Base-by-base conservation (phyloP, 352 stramenopile species). In the Pythium vanterpoolii region DNA sequence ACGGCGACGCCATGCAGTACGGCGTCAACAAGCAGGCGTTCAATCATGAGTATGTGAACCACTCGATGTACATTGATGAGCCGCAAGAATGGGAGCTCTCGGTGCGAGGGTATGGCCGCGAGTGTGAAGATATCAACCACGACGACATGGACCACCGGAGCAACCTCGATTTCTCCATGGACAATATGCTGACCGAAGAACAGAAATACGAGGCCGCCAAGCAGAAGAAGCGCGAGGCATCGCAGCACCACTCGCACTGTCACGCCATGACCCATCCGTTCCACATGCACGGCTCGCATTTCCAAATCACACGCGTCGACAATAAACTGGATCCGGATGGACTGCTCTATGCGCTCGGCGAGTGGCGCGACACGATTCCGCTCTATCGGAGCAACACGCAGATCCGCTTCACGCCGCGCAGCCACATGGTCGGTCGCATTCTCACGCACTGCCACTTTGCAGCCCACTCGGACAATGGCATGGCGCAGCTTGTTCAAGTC, bases 331-430 rank as follows among this genome's bases (percentile, higher is more conserved):
- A 89, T 46, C 76, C 79, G 4, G 71, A 88, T 48, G 71, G 73
- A 6, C 31, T 87, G 39, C 63, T 90, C 36, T 91, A 86, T 50
- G 43, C 62, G 6, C 53, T 86, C 4, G 79, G 79, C 40, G 83
- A 90, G 68, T 92, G 83, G 80, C 80, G 81, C 21, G 83, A 93
- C 56, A 90, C 83, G 24, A 71, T 93, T 33, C 83, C 83, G 42
- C 71, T 93, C 5, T 90, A 78, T 69, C 79, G 80, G 44, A 74
- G 56, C 53, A 73, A 70, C 51, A 74, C 85, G 31, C 69, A 79
- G 42, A 83, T 93, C 54, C 77, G 79, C 60, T 93, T 90, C 51
- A 87, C 68, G 14, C 78, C 80, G 11, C 66, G 74, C 18, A 63
- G 76, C 26, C 77, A 87, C 67, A 89, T 90, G 76, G 46, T 85